Evolutionary conservation across 305 asterid genomes (phyloP).

Genomic region (Solanum chacoense): DNA sequence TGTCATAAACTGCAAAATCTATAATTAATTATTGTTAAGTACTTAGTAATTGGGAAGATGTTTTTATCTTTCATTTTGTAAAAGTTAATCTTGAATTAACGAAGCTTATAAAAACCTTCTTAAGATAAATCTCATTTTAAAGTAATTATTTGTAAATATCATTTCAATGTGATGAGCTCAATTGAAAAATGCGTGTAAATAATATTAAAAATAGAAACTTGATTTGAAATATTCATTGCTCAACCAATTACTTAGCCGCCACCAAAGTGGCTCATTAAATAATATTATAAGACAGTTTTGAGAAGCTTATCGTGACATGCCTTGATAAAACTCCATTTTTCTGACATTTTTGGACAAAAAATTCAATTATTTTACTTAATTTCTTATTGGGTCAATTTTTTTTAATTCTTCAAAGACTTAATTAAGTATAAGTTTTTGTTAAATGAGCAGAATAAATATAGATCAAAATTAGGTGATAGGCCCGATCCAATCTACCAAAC

Average conservation of each 20-base stretch:
- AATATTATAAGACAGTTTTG: background rate
- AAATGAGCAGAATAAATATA: background rate
- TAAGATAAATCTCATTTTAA: background rate
- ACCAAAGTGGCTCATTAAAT: background rate
- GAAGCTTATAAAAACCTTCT: background rate
- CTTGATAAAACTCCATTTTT: background rate
- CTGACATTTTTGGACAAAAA: background rate
- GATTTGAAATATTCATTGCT: background rate
- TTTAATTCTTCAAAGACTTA: background rate
- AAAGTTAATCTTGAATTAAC: background rate
- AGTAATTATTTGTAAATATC: background rate
- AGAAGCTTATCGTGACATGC: background rate
- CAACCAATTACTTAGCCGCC: background rate
- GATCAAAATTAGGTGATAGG: background rate
- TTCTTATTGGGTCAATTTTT: background rate
- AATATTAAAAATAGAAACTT: rapidly evolving
- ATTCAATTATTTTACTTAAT: background rate
- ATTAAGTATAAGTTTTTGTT: background rate
- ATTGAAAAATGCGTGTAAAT: too few relatives aligned
- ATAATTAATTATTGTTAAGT: too few relatives aligned
- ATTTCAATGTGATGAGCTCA: background rate
- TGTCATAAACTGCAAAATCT: background rate
- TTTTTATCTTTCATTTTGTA: background rate
- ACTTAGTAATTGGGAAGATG: background rate
- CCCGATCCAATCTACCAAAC: background rate